These are phyloP conservation scores for Cutaneotrichosporon cutaneum DNA, from an alignment of 1,284 basidiomycete species.

Conservation along the genomic window DNA sequence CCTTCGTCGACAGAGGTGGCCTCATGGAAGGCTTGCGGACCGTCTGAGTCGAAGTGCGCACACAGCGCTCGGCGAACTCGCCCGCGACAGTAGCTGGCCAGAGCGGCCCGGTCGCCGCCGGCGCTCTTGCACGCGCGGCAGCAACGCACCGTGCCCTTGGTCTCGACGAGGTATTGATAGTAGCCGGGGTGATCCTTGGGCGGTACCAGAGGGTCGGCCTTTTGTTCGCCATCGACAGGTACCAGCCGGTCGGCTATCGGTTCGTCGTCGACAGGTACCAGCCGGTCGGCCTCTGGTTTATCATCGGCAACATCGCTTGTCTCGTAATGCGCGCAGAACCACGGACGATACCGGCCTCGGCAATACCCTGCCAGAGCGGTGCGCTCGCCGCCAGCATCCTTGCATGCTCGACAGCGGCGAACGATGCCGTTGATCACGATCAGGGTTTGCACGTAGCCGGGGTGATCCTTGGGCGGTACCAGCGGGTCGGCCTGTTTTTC, in stretches of 20 bases:
- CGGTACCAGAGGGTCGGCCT: neutral
- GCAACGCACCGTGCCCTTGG: neutral
- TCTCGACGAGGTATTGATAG: neutral
- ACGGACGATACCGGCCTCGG: neutral
- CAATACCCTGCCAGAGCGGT: neutral
- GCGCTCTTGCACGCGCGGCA: neutral
- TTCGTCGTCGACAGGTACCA: neutral
- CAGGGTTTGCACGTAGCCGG: too few species aligned
- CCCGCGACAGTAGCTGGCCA: neutral
- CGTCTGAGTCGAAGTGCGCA: neutral
- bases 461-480: neutral
- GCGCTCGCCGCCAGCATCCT: neutral
- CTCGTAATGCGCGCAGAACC: neutral
- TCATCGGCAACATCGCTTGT: neutral
- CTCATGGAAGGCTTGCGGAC: neutral
- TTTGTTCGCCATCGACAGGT: neutral
- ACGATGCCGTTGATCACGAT: too few species aligned
- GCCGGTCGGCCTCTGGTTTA: neutral
- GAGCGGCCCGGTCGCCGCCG: neutral
- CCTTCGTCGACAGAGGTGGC: neutral
- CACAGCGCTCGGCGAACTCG: neutral
- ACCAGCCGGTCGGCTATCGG: neutral
- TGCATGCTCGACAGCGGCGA: neutral
- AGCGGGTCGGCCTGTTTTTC: neutral
- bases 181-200: neutral